Evolutionary conservation across 2,329 filamentous ascomycete genomes (phyloP).

Genomic region (Clonostachys byssicola): DNA sequence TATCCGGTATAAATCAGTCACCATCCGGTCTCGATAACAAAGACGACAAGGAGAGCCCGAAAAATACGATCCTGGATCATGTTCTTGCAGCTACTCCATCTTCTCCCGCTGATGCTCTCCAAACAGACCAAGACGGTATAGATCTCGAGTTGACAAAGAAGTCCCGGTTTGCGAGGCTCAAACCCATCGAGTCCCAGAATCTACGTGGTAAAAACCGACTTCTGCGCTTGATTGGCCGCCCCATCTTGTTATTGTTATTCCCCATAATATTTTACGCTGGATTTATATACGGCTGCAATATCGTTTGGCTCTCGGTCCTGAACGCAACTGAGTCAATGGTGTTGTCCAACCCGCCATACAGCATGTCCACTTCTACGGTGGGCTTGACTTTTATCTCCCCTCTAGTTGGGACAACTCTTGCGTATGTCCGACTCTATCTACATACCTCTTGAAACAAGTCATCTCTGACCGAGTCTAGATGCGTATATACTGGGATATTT

Average conservation of each 20-base stretch:
- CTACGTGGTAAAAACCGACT: neutral
- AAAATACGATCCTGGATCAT: neutral
- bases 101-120: neutral
- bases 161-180: neutral
- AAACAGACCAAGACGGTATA: neutral
- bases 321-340: conserved; percentile 16
- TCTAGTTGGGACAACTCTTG: neutral
- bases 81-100: neutral
- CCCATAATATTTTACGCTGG: conserved; percentile 35
- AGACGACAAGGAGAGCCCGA: neutral
- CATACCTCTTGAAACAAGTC: neutral
- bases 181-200: neutral
- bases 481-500: conserved; percentile 17
- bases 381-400: neutral
- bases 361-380: conserved; percentile 8
- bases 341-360: conserved; percentile 18
- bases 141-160: neutral
- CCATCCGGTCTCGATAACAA: neutral
- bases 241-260: conserved; percentile 33
- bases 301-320: conserved; percentile 13
- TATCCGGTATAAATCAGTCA: too few species aligned
- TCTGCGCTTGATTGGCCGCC: conserved; percentile 22
- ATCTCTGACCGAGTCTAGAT: neutral
- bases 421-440: neutral
- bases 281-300: conserved; percentile 34